Base-by-base conservation (phyloP, 106 monocot species). In the Dioscorea dumetorum region DNA sequence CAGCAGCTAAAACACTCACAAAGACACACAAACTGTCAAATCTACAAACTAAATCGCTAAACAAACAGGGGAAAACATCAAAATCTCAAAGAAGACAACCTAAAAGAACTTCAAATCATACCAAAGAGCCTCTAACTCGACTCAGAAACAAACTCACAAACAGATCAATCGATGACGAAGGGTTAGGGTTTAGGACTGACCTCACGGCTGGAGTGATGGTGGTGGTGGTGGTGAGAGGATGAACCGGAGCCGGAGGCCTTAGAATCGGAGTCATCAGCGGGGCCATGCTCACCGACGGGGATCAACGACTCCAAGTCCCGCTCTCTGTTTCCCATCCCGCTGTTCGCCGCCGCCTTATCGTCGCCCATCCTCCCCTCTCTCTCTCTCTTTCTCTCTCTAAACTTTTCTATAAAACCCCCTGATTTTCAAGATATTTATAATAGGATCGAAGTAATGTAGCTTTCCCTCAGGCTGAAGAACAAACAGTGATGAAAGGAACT, bases 241-340 rank as follows among this genome's bases (percentile, higher is more conserved):
- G 75, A 60, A 22, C 82, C 61, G 21, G 84, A 61, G 20, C 78
- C 28, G 24, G 83, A 71, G 24, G 80, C 54, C 64, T 72, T 74
- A 19, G 77, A 66, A 48, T 80, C 77, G 33, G 74, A 53, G 57
- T 69, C 80, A 15, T 63, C 60, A 61, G 73, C 62, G 50, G 70
- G 49, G 67, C 15, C 65, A 17, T 28, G 56, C 48, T 65, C 82
- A 4, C 23, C 77, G 7, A 77, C 75, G 28, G 85, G 82, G 68
- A 90, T 85, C 58, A 90, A 74, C 52, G 80, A 78, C 69, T 84
- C 88, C 48, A 77, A 77, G 66, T 85, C 84, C 21, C 80, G 72
- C 22, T 77, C 80, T 7, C 73, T 59, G 49, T 53, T 62, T 41
- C 48, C 64, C 76, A 66, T 77, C 54, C 33, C 67, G 17, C 34